Base-by-base conservation (phyloP, 305 asterid species). In the Fraxinus albicans region DNA sequence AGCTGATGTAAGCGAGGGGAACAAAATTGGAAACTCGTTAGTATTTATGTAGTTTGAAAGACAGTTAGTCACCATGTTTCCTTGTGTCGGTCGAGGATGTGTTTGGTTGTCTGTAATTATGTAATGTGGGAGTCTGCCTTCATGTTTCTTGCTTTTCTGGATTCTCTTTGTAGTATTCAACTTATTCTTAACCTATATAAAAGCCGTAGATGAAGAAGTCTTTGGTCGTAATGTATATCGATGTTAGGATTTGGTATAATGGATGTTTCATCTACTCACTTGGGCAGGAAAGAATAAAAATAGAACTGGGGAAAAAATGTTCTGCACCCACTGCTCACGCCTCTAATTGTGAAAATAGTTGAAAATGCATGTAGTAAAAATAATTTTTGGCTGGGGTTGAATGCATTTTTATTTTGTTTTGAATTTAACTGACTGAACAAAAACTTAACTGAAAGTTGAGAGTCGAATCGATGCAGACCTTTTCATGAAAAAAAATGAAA, bases 21-120 rank as follows among this genome's bases (percentile, higher is more conserved):
- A 74, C 80, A 79, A 42, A 60, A 70, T 82, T 89, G 84, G 78
- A 65, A 86, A 81, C 84, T 60, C 47, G 13, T 85, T 35, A 76
- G 38, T 86, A 82, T 87, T 84, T 82, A 55, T 88, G 67, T 84
- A 86, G 85, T 80, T 81, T 84, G 82, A 77, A 78, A 42, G 85
- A 60, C 63, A 53, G 80, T 76, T 77, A 70, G 78, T 76, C 19
- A 44, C 25, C 42, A 10, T 77, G 80, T 53, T 53, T 77, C 77
- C 84, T 81, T 47, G 76, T 81, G 35, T 83, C 83, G 81, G 87
- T 84, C 23, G 83, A 86, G 86, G 90, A 83, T 81, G 88, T 83
- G 89, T 87, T 79, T 90, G 88, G 87, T 79, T 85, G 89, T 88
- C 84, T 89, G 94, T 90, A 89, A 88, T 84, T 88, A 84, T 88